Evolutionary conservation across 441 rosid genomes (phyloP), one percentile per base, ranked within the genome.

Genomic region (Euphorbia corollata): DNA sequence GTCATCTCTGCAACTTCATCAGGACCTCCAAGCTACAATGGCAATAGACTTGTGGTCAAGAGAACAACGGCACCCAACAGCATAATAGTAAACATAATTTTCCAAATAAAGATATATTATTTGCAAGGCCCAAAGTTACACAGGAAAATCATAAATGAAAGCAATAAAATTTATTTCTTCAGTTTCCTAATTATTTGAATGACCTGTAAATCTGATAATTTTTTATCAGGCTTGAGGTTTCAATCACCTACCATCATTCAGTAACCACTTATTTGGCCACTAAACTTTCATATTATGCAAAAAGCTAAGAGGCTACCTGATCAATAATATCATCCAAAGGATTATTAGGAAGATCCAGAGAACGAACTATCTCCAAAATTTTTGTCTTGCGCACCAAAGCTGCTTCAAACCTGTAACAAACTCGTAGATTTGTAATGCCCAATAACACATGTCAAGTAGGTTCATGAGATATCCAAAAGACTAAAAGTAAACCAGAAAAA

Each of bases 241-340:
- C 12, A 8, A 48, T 55, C 18, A 13, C 61, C 18, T 19, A 6
- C 30, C 19, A 19, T 18, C 38, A 50, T 20, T 36, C 12, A 8
- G 20, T 62, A 7, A 62, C 12, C 12, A 7, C 1, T 27, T 27
- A 27, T 27, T 27, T 27, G 32, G 4, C 32, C 32, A 1, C 32
- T 27, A 4, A 27, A 27, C 32, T 27, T 27, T 27, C 32, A 27
- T 27, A 27, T 27, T 27, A 4, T 4, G 32, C 32, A 27, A 27
- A 27, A 27, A 27, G 41, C 10, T 19, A 63, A 24, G 23, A 47
- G 55, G 30, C 19, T 70, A 94, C 99, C 97, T 91, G 97, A 75
- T 95, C 99, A 65, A 87, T 88, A 71, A 95, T 87, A 78, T 95
- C 98, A 83, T 95, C 99, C 83, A 95, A 81, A 36, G 99, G 99